Evolutionary conservation across 2,329 filamentous ascomycete species (phyloP).

Genomic region (Podosphaera aphanis): DNA sequence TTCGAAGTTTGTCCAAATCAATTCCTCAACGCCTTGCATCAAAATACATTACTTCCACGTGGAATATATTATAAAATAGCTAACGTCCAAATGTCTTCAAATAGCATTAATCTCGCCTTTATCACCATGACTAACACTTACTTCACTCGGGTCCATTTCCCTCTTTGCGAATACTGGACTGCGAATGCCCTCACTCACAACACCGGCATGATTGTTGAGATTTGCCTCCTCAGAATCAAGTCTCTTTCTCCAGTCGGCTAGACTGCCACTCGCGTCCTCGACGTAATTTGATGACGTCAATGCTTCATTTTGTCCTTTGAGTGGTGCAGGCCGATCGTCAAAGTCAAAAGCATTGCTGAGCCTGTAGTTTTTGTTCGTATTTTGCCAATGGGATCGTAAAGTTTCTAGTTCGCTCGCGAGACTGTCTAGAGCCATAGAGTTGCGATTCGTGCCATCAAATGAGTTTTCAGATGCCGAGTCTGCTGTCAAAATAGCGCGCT

Average conservation of each 20-base stretch:
- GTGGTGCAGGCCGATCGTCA: constrained; percentile 16
- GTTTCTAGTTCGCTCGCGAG: constrained; percentile 82
- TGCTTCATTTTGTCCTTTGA: not conserved
- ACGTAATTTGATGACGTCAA: constrained; percentile 22
- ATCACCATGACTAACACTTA: not conserved
- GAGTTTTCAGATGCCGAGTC: constrained; percentile 40
- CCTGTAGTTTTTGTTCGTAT: constrained; percentile 83
- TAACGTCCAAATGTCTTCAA: not conserved
- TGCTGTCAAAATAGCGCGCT: constrained; percentile 15
- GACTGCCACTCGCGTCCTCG: constrained; percentile 39
- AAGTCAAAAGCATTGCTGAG: constrained; percentile 79
- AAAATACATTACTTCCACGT: too few relatives aligned
- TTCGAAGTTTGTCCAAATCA: too few relatives aligned
- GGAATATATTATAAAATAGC: too few relatives aligned
- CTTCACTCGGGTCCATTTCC: constrained; percentile 12
- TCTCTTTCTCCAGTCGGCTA: constrained; percentile 60
- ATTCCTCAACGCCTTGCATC: too few relatives aligned
- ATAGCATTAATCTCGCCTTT: not conserved
- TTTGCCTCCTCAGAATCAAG: constrained; percentile 29
- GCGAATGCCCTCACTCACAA: constrained; percentile 3
- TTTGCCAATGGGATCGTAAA: constrained; percentile 79
- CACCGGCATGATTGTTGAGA: constrained; percentile 8
- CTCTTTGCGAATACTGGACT: constrained; percentile 5
- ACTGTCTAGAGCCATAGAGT: constrained; percentile 59
- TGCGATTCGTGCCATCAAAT: constrained; percentile 27